Evolutionary conservation across 495 filamentous ascomycete genomes (phyloP).

Genomic region (Schizothecium vesticola): DNA sequence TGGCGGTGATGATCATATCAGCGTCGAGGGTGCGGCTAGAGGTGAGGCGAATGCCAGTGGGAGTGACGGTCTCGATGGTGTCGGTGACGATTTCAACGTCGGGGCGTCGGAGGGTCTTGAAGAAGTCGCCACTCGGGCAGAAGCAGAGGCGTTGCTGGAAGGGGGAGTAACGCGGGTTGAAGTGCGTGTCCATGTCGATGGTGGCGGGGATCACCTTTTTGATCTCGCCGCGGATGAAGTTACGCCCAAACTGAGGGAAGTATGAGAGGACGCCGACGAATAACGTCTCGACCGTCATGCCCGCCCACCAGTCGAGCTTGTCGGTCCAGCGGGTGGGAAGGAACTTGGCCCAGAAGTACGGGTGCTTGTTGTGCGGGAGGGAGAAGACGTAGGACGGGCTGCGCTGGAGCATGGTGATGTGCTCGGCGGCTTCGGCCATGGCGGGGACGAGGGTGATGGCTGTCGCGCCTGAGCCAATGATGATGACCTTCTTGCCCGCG

Average conservation of each 20-base stretch:
- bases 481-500: constrained; percentile 44
- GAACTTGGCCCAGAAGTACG: constrained; percentile 26
- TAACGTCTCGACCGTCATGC: constrained; percentile 26
- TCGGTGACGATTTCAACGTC: constrained; percentile 63
- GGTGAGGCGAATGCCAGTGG: constrained; percentile 51
- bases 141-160: constrained; percentile 73
- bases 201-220: constrained; percentile 48
- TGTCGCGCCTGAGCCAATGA: constrained; percentile 56
- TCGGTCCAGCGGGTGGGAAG: constrained; percentile 37
- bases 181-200: constrained; percentile 59
- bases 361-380: constrained; percentile 36
- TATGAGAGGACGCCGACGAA: constrained; percentile 23
- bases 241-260: constrained; percentile 50
- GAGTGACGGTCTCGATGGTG: constrained; percentile 58
- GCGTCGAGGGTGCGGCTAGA: constrained; percentile 54
- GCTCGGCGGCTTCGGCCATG: constrained; percentile 42
- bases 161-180: constrained; percentile 64
- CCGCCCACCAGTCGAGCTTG: constrained; percentile 32
- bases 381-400: constrained; percentile 54
- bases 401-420: constrained; percentile 55
- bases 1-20: constrained; percentile 73
- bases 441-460: constrained; percentile 51
- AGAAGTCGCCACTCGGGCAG: constrained; percentile 70
- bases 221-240: constrained; percentile 40
- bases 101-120: constrained; percentile 50